Evolutionary conservation across 345 rosid species (phyloP), one percentile per base, ranked within the genome.

Genomic region (Euphorbia lathyris): DNA sequence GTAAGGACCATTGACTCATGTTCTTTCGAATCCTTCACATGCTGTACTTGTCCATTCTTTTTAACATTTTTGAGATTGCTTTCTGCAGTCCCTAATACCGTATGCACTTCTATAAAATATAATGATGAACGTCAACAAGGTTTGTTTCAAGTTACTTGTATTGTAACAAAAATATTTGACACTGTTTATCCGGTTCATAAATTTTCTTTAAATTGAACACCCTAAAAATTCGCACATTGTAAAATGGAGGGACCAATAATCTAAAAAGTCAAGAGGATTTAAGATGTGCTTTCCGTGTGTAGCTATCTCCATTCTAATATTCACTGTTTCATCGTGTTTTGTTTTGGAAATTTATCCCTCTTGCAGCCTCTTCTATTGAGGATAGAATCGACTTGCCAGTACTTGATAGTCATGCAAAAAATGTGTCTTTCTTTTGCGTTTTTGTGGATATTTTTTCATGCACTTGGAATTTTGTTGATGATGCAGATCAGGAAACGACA

Each of bases 181-280:
- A 22, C 42, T 58, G 14, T 22, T 8, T 62, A 4, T 20, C 16
- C 7, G 38, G 38, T 34, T 34, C 3, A 34, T 34, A 34, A n/a
- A 34, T 34, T 34, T 34, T 34, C 38, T 34, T 3, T 34, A 34
- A 34, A 34, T 34, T 34, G 38, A 34, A 34, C 38, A 34, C 38
- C 7, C 38, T 34, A n/a, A 7, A 2, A 34, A 7, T 34, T 34
- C 38, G 38, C 38, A 34, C 3, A 7, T 34, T 17, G 17, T 65
- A 45, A 22, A 30, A 52, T 34, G 19, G 11, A 3, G n/a, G 74
- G 55, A 12, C 17, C 20, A 48, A n/a, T 38, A 34, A 5, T 36
- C 29, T 65, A 63, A 25, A 29, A 42, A 17, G 63, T n/a, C 62
- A 45, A 30, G 56, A n/a, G n/a, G n/a, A n/a, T n/a, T n/a, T n/a